Evolutionary conservation across 768 basidiomycete genomes (phyloP).

Genomic region (Pluteus cervinus): DNA sequence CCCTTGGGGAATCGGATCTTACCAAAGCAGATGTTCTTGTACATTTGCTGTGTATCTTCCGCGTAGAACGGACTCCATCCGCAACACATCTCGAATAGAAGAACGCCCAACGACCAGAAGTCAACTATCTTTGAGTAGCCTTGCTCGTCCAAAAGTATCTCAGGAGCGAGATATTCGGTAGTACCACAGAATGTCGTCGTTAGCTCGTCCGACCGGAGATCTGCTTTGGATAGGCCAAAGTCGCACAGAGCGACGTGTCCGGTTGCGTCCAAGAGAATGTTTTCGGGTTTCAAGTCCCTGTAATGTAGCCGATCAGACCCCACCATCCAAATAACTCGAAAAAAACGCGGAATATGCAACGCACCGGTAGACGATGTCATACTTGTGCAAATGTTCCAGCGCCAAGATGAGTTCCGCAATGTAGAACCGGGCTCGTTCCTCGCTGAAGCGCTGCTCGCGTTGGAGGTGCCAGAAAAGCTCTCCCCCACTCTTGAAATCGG

Average conservation of each 20-base stretch:
- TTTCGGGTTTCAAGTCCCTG: conserved; percentile 96
- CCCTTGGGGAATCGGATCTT: conserved; percentile 98
- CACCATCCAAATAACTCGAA: too few species aligned
- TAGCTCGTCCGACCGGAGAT: conserved; percentile 86
- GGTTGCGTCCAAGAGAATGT: conserved; percentile 96
- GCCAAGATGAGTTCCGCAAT: conserved; percentile 94
- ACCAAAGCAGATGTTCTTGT: conserved; percentile 97
- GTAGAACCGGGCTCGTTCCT: conserved; percentile 94
- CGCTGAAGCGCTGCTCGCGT: conserved; percentile 87
- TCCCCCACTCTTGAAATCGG: conserved; percentile 98
- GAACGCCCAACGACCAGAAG: conserved; percentile 94
- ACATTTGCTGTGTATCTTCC: conserved; percentile 99
- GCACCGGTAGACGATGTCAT: conserved; percentile 89
- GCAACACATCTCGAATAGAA: conserved; percentile 99
- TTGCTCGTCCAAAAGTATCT: conserved; percentile 97
- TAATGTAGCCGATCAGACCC: conserved; percentile 3
- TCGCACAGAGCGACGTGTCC: conserved; percentile 98
- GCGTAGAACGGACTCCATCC: conserved; percentile 99
- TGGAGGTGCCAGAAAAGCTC: conserved; percentile 99
- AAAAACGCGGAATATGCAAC: conserved; percentile 21
- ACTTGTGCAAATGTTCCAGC: conserved; percentile 95
- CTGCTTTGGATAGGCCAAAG: conserved; percentile 96
- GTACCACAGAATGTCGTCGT: conserved; percentile 99
- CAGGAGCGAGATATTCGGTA: conserved; percentile 97
- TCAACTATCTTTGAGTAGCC: conserved; percentile 98